phyloP scores from a whole-genome alignment of 495 filamentous ascomycete genomes.

The Hypoxylon cercidicola region DNA sequence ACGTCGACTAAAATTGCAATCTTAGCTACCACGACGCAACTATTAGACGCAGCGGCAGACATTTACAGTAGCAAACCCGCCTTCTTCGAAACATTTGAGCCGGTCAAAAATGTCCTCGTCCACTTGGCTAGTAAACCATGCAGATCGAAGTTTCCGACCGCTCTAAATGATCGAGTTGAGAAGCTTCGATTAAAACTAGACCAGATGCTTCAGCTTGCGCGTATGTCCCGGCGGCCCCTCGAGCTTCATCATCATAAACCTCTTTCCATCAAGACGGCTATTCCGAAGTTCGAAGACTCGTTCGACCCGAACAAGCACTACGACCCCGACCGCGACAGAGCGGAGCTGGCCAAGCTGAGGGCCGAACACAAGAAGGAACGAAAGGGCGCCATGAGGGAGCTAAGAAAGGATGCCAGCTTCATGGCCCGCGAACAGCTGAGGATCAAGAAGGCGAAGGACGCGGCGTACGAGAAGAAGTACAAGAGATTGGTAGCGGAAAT shows the following conservation, averaged over 20 bases:
- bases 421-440: conserved; percentile 86
- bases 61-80: conserved; percentile 74
- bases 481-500: conserved; percentile 91
- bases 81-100: conserved; percentile 77
- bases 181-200: conserved; percentile 58
- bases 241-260: conserved; percentile 90
- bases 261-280: conserved; percentile 83
- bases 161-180: conserved; percentile 49
- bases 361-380: conserved; percentile 92
- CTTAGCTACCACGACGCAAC: conserved; percentile 63
- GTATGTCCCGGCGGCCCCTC: conserved; percentile 75
- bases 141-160: conserved; percentile 57
- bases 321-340: conserved; percentile 88
- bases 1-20: conserved; percentile 66
- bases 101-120: conserved; percentile 63
- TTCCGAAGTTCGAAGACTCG: conserved; percentile 96
- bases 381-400: conserved; percentile 93
- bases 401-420: conserved; percentile 93
- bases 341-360: conserved; percentile 80
- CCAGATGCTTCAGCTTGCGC: conserved; percentile 64
- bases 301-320: conserved; percentile 97
- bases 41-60: conserved; percentile 69
- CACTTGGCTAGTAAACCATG: conserved; percentile 64
- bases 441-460: conserved; percentile 91
- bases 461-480: conserved; percentile 93